phyloP scores from a whole-genome alignment of 2,329 filamentous ascomycete species.

The Epichloe gansuensis region DNA sequence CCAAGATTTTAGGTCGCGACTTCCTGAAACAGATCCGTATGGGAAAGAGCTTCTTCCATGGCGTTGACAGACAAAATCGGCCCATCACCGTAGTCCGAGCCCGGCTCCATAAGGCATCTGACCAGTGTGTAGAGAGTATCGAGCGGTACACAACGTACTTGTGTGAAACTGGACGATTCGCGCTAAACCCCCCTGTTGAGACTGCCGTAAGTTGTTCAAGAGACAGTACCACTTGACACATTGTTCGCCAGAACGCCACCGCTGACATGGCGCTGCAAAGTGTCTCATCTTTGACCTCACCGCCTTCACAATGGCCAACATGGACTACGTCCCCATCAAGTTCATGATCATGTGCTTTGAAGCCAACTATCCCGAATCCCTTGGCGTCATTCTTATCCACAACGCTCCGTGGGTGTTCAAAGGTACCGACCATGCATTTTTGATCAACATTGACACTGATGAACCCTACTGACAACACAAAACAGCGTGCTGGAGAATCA shows the following conservation, averaged over 20 bases:
- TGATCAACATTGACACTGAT: background rate
- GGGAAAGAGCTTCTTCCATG: slow-evolving; percentile 26
- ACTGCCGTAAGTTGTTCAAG: slow-evolving; percentile 6
- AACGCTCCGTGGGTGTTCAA: slow-evolving; percentile 63
- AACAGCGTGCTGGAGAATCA: slow-evolving; percentile 41
- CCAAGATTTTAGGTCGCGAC: slow-evolving; percentile 1
- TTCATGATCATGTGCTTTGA: slow-evolving; percentile 73
- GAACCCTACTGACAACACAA: background rate
- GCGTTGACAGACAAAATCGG: slow-evolving; percentile 20
- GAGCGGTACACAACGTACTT: slow-evolving; percentile 26
- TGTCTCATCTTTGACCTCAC: slow-evolving; percentile 58
- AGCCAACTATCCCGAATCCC: slow-evolving; percentile 62
- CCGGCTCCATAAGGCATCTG: slow-evolving; percentile 18
- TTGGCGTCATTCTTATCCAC: slow-evolving; percentile 59
- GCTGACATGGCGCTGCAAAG: background rate
- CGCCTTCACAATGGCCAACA: slow-evolving; percentile 56
- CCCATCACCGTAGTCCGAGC: slow-evolving; percentile 25
- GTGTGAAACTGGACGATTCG: slow-evolving; percentile 19
- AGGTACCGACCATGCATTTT: slow-evolving; percentile 11
- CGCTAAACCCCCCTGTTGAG: slow-evolving; percentile 8
- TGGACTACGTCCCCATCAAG: slow-evolving; percentile 65
- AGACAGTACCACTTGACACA: background rate
- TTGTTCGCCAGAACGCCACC: background rate
- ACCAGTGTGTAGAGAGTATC: slow-evolving; percentile 20
- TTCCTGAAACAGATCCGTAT: slow-evolving; percentile 25